Percentiles rank a stretch among this genome's conserved stretches.
Conservation (phyloP, 805 yeast species). For the Barnettozyma wickerhamii region DNA sequence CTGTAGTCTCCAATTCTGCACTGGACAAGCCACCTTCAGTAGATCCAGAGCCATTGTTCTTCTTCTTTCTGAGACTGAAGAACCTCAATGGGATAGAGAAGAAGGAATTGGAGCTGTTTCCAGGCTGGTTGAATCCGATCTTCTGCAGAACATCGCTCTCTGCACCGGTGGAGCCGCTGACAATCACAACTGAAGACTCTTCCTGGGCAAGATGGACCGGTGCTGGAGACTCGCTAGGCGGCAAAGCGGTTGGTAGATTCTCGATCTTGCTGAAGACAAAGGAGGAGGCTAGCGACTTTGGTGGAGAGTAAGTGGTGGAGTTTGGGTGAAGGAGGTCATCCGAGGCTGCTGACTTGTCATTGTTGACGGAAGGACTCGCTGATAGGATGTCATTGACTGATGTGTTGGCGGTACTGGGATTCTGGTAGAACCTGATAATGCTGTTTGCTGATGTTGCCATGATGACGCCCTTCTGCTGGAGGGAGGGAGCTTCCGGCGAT, state of each 20-base stretch:
- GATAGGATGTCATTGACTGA: slow-evolving; percentile 1
- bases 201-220: neutral
- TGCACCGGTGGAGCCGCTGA: neutral
- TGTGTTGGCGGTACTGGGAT: slow-evolving; percentile 5
- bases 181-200: neutral
- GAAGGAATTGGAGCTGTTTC: slow-evolving; percentile 6
- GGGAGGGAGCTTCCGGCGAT: neutral
- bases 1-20: slow-evolving; percentile 8
- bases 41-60: neutral
- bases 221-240: neutral
- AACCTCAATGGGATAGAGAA: slow-evolving; percentile 9
- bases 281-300: slow-evolving; percentile 3
- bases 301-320: neutral
- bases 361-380: neutral
- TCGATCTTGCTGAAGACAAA: slow-evolving; percentile 9
- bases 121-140: neutral
- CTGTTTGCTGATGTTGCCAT: slow-evolving; percentile 15
- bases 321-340: neutral
- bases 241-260: slow-evolving; percentile 13
- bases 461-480: neutral
- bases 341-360: neutral
- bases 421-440: slow-evolving; percentile 13
- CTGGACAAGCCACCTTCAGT: neutral
- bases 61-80: slow-evolving; percentile 1
- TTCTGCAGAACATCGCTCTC: neutral